These are phyloP conservation scores for Amaranthus cruentus DNA, from an alignment of 148 eudicot species.

Conservation along the genomic window DNA sequence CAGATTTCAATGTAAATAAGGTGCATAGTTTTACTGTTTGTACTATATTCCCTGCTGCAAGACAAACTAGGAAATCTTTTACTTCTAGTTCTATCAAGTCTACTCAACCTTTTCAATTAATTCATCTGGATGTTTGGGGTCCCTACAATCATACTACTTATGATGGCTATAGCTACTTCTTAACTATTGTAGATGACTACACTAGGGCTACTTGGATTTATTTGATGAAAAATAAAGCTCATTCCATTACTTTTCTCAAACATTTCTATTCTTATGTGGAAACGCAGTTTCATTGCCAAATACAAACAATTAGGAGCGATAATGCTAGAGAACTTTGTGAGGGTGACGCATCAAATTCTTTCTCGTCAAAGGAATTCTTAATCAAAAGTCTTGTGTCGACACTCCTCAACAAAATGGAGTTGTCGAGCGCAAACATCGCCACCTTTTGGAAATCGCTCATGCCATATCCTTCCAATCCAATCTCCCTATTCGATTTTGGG, in stretches of 20 bases:
- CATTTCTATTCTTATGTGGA: not conserved
- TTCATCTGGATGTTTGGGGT: constrained; percentile 13
- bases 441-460: no score
- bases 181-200: constrained; percentile 8
- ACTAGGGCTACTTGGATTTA: not conserved
- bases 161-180: constrained; percentile 7
- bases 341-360: not conserved
- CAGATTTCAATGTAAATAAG: no score
- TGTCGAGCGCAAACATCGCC: no score
- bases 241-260: no score
- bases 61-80: not conserved
- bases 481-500: no score
- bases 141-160: not conserved
- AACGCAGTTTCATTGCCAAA: not conserved
- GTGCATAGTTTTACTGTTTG: no score
- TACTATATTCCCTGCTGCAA: not conserved
- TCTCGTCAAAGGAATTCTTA: not conserved
- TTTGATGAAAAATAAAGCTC: no score
- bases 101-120: not conserved
- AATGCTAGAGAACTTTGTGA: not conserved
- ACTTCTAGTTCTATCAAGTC: not conserved
- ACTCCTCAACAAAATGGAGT: no score
- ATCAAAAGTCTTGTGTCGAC: not conserved
- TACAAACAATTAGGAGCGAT: not conserved
- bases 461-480: no score